Percentiles rank a stretch among this genome's conserved stretches.
Conservation (phyloP, 2,329 filamentous ascomycete genomes). For the Pseudogymnoascus sp. region DNA sequence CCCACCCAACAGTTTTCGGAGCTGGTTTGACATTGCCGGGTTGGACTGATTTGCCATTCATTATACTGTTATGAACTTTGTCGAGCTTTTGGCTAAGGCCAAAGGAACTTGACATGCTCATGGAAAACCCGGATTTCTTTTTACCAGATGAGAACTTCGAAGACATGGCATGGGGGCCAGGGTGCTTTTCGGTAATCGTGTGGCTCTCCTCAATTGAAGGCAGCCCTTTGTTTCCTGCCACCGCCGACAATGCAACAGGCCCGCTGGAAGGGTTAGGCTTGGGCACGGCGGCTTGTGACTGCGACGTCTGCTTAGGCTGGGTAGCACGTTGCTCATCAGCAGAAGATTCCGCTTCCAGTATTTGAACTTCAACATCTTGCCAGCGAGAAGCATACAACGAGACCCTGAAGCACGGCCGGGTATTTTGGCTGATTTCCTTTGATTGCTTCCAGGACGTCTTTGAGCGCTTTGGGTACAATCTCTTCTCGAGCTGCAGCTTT, state of each 20-base stretch:
- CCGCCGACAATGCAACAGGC: neutral
- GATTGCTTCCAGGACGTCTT: slow-evolving; percentile 4
- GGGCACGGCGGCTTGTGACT: neutral
- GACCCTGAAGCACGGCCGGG: neutral
- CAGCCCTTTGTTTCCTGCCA: neutral
- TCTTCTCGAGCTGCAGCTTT: slow-evolving; percentile 4
- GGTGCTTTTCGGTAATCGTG: neutral
- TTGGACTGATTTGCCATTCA: neutral
- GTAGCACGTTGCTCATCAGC: neutral
- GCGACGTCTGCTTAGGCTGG: neutral
- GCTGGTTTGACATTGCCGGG: neutral
- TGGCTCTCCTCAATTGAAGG: slow-evolving; percentile 1
- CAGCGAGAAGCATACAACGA: slow-evolving; percentile 4
- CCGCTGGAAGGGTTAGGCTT: neutral
- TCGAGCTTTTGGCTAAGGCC: neutral
- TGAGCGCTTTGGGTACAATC: neutral
- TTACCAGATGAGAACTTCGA: neutral
- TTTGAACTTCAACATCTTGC: slow-evolving; percentile 1
- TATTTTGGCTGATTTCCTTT: neutral
- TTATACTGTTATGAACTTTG: neutral
- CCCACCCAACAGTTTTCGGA: neutral
- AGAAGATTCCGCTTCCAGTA: slow-evolving; percentile 1
- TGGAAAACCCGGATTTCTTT: neutral
- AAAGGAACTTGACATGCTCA: neutral
- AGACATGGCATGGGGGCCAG: neutral